Evolutionary conservation across 2,329 filamentous ascomycete genomes (phyloP).

Genomic region (Hypoxylon sp.): DNA sequence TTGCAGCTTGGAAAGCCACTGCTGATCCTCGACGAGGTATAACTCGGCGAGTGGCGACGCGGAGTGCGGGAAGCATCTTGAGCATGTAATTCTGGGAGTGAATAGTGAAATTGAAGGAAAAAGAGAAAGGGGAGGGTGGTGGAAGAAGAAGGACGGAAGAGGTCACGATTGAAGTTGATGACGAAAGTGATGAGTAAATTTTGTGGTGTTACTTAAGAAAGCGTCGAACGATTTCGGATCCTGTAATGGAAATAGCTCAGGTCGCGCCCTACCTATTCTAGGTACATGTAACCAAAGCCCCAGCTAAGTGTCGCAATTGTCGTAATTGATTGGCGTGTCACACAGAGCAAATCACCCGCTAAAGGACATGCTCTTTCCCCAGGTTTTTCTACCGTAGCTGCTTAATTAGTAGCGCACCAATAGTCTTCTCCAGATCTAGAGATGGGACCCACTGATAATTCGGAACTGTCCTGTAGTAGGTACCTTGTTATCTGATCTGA

Average conservation of each 20-base stretch:
- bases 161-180: neutral
- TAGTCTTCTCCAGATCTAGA: conserved; percentile 3
- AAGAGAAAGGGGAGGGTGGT: neutral
- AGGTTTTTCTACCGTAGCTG: conserved; percentile 28
- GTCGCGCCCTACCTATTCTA: neutral
- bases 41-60: conserved; percentile 67
- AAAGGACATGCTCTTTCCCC: conserved; percentile 31
- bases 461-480: neutral
- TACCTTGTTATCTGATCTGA: neutral
- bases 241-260: conserved; percentile 36
- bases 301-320: conserved; percentile 23
- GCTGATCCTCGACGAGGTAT: conserved; percentile 58
- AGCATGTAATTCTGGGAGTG: neutral
- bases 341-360: conserved; percentile 4
- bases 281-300: neutral
- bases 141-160: neutral
- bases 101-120: neutral
- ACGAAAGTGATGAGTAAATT: conserved; percentile 31
- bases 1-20: conserved; percentile 61
- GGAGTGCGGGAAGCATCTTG: conserved; percentile 71
- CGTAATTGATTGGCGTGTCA: conserved; percentile 26
- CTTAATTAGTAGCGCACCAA: conserved; percentile 40
- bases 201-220: conserved; percentile 17
- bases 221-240: conserved; percentile 43
- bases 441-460: conserved; percentile 2